Evolutionary conservation across 2,329 filamentous ascomycete genomes (phyloP).

Genomic region (Penicillium freii): DNA sequence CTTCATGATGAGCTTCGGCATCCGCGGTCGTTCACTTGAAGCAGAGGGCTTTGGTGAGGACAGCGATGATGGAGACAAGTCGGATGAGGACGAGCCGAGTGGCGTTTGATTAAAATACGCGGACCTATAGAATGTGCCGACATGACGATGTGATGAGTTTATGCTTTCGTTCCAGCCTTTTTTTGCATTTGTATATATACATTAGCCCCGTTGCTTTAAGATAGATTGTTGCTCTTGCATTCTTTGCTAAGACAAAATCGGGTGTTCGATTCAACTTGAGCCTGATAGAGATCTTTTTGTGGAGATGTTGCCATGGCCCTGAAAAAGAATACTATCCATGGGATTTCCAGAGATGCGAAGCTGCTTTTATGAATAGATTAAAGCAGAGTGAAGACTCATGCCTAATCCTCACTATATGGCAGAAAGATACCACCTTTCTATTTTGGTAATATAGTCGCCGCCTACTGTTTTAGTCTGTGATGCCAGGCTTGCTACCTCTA

Average conservation of each 20-base stretch:
- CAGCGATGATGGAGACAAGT: slow-evolving; percentile 43
- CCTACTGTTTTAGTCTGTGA: too few relatives aligned
- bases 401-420: background rate
- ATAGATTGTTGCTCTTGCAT: slow-evolving; percentile 11
- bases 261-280: background rate
- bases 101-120: slow-evolving; percentile 7
- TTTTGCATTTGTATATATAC: slow-evolving; percentile 16
- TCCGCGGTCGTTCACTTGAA: slow-evolving; percentile 62
- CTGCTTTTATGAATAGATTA: background rate
- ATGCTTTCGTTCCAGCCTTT: slow-evolving; percentile 10
- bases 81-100: slow-evolving; percentile 47
- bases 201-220: background rate
- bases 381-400: background rate
- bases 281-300: background rate
- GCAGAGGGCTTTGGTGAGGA: slow-evolving; percentile 54
- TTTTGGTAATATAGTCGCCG: too few relatives aligned
- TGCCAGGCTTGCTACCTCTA: background rate
- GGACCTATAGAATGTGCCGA: slow-evolving; percentile 2
- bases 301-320: background rate
- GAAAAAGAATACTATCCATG: background rate
- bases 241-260: slow-evolving; percentile 2
- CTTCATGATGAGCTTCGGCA: slow-evolving; percentile 75
- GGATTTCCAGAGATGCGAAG: background rate
- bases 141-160: slow-evolving; percentile 19
- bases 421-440: too few relatives aligned